Base-by-base conservation (phyloP, 257 asterid genomes). In the Solanum peruvianum region DNA sequence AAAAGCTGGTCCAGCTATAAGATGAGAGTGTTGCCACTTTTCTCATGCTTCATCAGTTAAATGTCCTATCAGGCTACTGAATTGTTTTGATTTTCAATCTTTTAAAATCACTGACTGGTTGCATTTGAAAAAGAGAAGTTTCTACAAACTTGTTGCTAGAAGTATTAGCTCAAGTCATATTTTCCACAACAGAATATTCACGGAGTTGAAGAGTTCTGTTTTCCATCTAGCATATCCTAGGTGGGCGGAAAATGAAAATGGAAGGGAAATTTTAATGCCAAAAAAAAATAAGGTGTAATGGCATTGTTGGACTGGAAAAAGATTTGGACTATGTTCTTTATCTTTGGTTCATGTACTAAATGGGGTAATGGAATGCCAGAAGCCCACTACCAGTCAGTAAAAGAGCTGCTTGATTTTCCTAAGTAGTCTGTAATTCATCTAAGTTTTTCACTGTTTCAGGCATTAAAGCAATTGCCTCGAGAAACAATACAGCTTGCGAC, bases 401-500 rank as follows among this genome's bases (percentile, higher is more conserved):
- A 78, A 71, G 23, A 71, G 33, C 47, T 72, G n/a, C 60, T 69
- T 23, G 33, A 21, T 78, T 58, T 13, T 37, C 42, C 3, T 35
- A 9, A 49, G n/a, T 47, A 12, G 33, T 49, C 52, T 2, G 23
- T 35, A 47, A 14, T 21, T 18, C 5, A 33, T 33, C 69, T 7
- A 15, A 18, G 69, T 35, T 18, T 29, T 42, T 35, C 16, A 67
- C 47, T 77, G 47, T 88, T 84, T 77, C 91, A 93, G 97, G 97
- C 95, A 67, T 20, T 93, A 82, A 94, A 94, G 92, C 92, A 91
- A 35, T 85, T 93, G 87, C 94, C 95, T 37, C 90, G 95, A 23
- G 97, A 92, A 90, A 92, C 87, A 77, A 83, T 94, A 80, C 92
- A 94, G 87, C 35, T 93, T 49, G 94, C 97, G 7, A 94, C 97